These are phyloP conservation scores for Rutstroemia sp. DNA, from an alignment of 2,329 filamentous ascomycete species.

Conservation along the genomic window DNA sequence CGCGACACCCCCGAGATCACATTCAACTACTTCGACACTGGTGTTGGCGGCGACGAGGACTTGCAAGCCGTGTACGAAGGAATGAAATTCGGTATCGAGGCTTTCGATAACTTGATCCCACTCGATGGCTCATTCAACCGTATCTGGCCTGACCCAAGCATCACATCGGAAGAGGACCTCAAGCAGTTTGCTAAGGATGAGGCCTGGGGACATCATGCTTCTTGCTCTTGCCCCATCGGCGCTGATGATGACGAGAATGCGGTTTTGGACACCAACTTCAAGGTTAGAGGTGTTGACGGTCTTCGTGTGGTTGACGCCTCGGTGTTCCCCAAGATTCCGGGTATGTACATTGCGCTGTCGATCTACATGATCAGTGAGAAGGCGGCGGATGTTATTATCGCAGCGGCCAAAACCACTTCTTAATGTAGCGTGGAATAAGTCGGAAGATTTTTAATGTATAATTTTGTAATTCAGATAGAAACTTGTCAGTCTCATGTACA, in stretches of 20 bases:
- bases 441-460: no score
- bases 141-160: constrained; percentile 35
- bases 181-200: constrained; percentile 41
- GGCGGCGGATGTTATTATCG: constrained; percentile 31
- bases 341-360: constrained; percentile 43
- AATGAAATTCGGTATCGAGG: constrained; percentile 10
- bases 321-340: constrained; percentile 44
- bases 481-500: no score
- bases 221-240: constrained; percentile 43
- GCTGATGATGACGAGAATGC: constrained; percentile 41
- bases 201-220: constrained; percentile 51
- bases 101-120: constrained; percentile 36
- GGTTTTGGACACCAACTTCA: constrained; percentile 34
- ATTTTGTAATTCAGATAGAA: no score
- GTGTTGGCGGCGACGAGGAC: constrained; percentile 9
- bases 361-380: constrained; percentile 54
- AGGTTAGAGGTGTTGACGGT: constrained; percentile 27
- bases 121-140: constrained; percentile 35
- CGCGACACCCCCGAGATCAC: constrained; percentile 55
- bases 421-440: no score
- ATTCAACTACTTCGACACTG: constrained; percentile 48
- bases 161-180: constrained; percentile 32
- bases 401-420: background rate
- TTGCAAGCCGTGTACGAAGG: constrained; percentile 15
- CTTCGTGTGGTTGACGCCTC: constrained; percentile 54